Base-by-base conservation (phyloP, 1,139 yeast genomes). In the Hansenula sp. region DNA sequence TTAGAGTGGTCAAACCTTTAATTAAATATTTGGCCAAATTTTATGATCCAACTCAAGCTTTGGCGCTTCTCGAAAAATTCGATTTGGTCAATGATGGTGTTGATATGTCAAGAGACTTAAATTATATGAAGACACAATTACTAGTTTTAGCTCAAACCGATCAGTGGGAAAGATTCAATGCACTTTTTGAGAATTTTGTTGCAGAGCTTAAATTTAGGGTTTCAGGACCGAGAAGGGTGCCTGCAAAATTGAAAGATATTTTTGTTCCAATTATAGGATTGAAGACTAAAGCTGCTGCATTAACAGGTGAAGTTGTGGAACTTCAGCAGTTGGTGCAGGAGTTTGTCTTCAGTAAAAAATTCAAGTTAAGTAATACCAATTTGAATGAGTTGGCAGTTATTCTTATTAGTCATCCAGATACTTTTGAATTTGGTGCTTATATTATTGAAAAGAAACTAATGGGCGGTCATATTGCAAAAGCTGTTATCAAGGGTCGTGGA, bases 371-470 rank as follows among this genome's bases (percentile, higher is more conserved):
- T 29, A 71, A 71, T 42, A 48, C 55, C 4, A 66, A 67, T 30
- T 51, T 71, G 59, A 75, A 75, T 49, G 65, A 67, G 40, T 59
- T 71, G 1, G 67, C 70, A 5, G 46, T 52, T 28, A 57, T 64
- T 16, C 43, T 66, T 40, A 48, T 71, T 21, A 46, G 50, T 15
- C 58, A 62, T 40, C 48, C 52, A 10, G 39, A 48, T 5, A 64
- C 68, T 1, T 53, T 73, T 15, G 58, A 63, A 21, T 51, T 57
- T 16, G 74, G 71, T 2, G 51, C 74, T 43, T 48, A 50, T 9
- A 51, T 72, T 17, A 59, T 68, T 31, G 74, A 77, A 48, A 56
- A 56, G 17, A 62, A 56, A 39, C 49, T 76, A 40, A 60, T 73
- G 38, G 70, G 70, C 44, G 75, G 77, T 13, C 62, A 52, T n/a